Evolutionary conservation across 2,329 filamentous ascomycete species (phyloP).

Genomic region (Botrytis deweyae): DNA sequence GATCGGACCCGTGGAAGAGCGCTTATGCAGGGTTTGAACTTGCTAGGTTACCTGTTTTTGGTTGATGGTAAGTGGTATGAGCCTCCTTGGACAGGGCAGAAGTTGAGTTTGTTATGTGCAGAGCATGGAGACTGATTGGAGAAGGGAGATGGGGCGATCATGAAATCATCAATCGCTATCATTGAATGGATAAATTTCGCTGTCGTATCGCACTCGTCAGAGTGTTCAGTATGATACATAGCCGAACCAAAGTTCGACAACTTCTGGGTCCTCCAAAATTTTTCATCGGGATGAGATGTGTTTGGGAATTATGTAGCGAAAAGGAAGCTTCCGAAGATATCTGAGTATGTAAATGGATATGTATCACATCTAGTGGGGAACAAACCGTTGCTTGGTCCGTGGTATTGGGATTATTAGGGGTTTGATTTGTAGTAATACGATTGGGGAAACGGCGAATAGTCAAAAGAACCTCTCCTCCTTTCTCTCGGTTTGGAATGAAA

Average conservation of each 20-base stretch:
- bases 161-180: background rate
- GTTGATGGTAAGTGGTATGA: background rate
- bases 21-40: background rate
- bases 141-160: background rate
- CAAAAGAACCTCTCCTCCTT: background rate
- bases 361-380: constrained; percentile 6
- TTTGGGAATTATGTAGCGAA: background rate
- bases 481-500: background rate
- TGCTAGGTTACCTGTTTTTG: background rate
- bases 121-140: background rate
- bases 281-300: background rate
- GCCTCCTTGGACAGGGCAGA: background rate
- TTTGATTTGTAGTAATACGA: background rate
- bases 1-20: background rate
- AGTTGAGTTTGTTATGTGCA: background rate
- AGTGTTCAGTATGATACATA: background rate
- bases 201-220: background rate
- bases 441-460: background rate
- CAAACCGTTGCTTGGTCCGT: constrained; percentile 6
- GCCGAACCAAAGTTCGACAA: background rate
- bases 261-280: background rate
- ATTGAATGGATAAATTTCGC: background rate
- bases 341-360: background rate
- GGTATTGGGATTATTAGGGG: background rate
- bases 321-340: background rate